phyloP scores from a whole-genome alignment of 441 rosid genomes.

The Aleurites moluccanus region DNA sequence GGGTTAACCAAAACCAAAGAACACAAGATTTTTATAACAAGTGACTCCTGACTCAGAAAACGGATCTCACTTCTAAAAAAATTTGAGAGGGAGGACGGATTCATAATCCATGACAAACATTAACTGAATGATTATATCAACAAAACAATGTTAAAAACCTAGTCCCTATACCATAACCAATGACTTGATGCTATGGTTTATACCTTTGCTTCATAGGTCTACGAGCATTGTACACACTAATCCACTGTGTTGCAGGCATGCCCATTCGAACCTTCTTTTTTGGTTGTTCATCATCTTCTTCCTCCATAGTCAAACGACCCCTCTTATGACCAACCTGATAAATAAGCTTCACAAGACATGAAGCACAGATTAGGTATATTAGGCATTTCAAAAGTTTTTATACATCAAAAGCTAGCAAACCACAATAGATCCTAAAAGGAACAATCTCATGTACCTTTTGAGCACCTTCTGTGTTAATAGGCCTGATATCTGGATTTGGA shows the following conservation, averaged over 20 bases:
- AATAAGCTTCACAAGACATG: slow-evolving; percentile 58
- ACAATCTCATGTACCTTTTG: slow-evolving; percentile 57
- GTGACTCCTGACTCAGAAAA: neutral
- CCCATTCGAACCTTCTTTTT: slow-evolving; percentile 76
- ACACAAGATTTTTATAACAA: neutral
- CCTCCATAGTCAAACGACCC: slow-evolving; percentile 78
- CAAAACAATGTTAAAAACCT: neutral
- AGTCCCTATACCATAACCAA: neutral
- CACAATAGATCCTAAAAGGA: slow-evolving; percentile 18
- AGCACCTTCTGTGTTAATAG: slow-evolving; percentile 94
- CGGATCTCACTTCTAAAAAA: too few species aligned
- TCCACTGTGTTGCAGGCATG: slow-evolving; percentile 97
- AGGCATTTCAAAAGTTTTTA: neutral
- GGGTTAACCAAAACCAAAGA: neutral
- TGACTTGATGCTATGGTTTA: neutral
- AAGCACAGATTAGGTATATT: neutral
- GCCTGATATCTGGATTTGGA: slow-evolving; percentile 80
- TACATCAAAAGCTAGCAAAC: neutral
- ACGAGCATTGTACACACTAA: slow-evolving; percentile 86
- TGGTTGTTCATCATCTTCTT: slow-evolving; percentile 87
- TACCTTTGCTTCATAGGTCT: slow-evolving; percentile 90
- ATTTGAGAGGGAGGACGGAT: neutral
- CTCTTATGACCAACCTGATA: slow-evolving; percentile 94
- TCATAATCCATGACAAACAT: slow-evolving; percentile 13
- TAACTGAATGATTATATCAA: neutral